These are phyloP conservation scores for Rhodotorula mucilaginosa DNA, from an alignment of 1,284 basidiomycete genomes.

Conservation along the genomic window DNA sequence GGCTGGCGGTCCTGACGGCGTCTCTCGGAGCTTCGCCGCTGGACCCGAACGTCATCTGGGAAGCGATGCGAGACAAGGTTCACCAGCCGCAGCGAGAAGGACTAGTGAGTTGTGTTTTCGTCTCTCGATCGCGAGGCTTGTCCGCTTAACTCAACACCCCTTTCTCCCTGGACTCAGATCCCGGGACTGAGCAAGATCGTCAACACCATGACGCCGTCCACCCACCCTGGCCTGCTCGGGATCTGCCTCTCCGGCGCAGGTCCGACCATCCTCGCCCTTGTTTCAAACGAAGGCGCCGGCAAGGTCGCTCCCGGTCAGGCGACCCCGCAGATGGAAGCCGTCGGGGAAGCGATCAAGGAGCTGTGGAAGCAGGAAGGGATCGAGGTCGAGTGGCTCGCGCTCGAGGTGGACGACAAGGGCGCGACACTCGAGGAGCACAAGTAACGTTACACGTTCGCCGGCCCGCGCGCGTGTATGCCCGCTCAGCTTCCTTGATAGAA, in stretches of 20 bases:
- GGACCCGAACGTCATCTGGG: conserved; percentile 90
- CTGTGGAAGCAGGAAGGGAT: conserved; percentile 72
- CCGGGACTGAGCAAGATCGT: conserved; percentile 91
- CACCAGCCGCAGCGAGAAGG: conserved; percentile 94
- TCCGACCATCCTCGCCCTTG: conserved; percentile 95
- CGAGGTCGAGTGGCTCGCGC: conserved; percentile 60
- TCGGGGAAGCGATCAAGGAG: conserved; percentile 72
- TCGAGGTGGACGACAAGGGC: conserved; percentile 52
- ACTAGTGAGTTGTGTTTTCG: conserved; percentile 59
- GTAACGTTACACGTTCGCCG: background rate
- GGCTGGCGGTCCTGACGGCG: conserved; percentile 95
- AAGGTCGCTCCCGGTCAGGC: conserved; percentile 2
- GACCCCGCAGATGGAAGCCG: conserved; percentile 47
- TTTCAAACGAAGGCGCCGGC: conserved; percentile 32
- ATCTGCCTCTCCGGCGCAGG: conserved; percentile 98
- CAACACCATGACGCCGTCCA: conserved; percentile 76
- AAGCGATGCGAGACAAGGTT: conserved; percentile 98
- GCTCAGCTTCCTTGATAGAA: too few relatives aligned
- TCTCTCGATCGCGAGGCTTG: background rate
- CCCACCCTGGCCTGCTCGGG: conserved; percentile 89
- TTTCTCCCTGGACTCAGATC: conserved; percentile 61
- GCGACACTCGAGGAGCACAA: conserved; percentile 31
- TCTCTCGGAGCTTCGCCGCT: conserved; percentile 87
- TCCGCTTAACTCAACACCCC: too few relatives aligned
- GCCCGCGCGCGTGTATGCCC: background rate